Evolutionary conservation across 129 eudicot genomes (phyloP).

Genomic region (Escallonia rubra): DNA sequence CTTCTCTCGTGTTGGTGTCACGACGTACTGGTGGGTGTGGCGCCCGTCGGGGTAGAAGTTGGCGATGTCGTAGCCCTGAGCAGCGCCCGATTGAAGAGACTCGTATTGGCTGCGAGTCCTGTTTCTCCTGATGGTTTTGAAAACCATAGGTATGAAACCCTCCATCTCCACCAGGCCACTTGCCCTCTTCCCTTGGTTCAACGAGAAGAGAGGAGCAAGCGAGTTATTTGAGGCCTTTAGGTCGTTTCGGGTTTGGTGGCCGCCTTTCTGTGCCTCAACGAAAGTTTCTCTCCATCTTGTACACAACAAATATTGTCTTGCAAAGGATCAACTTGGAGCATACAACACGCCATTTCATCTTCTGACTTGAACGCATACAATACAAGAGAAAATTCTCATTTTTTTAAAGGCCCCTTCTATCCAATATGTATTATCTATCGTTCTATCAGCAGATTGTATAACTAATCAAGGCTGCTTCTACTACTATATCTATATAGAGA

Average conservation of each 20-base stretch:
- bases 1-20: neutral
- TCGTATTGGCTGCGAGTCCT: neutral
- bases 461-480: no score
- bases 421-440: neutral
- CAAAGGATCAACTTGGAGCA: neutral
- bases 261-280: neutral
- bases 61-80: neutral
- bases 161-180: constrained; percentile 7
- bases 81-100: neutral
- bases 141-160: constrained; percentile 15
- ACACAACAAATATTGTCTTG: neutral
- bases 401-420: no score
- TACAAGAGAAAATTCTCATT: no score
- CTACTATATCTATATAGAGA: neutral
- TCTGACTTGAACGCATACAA: neutral
- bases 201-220: neutral
- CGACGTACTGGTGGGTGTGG: neutral
- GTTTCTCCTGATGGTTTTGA: constrained; percentile 15
- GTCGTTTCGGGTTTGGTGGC: neutral
- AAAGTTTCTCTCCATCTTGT: no score
- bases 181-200: neutral
- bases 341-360: neutral
- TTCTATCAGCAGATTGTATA: neutral
- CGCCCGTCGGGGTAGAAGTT: constrained; percentile 9
- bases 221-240: neutral